Percentiles rank a stretch among this genome's conserved stretches.
These are phyloP conservation scores for Dactylella cylindrospora DNA, from an alignment of 2,329 filamentous ascomycete species.

Conservation along the genomic window DNA sequence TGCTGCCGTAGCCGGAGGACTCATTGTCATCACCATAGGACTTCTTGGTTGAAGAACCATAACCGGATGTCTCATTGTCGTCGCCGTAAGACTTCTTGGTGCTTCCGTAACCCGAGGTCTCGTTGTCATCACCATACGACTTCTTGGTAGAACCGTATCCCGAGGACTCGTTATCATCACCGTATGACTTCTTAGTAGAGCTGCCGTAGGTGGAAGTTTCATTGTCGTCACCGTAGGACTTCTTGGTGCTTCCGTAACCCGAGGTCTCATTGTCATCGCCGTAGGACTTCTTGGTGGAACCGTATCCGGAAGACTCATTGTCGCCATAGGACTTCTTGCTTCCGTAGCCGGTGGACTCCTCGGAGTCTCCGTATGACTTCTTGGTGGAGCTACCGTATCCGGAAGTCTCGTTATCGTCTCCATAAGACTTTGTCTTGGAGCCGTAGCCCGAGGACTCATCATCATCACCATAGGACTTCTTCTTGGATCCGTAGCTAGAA, in stretches of 20 bases:
- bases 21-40: constrained; percentile 26
- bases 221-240: not conserved
- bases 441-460: constrained; percentile 13
- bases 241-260: not conserved
- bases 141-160: constrained; percentile 17
- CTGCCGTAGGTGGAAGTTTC: constrained; percentile 1
- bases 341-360: constrained; percentile 13
- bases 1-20: not conserved
- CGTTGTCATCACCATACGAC: constrained; percentile 3
- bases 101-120: not conserved
- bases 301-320: constrained; percentile 3
- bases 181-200: not conserved
- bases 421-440: constrained; percentile 50
- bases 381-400: constrained; percentile 4
- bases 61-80: not conserved
- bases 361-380: constrained; percentile 2
- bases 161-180: constrained; percentile 1
- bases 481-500: constrained; percentile 1
- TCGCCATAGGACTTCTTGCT: too few relatives aligned
- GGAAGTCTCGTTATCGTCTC: not conserved
- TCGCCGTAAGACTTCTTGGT: constrained; percentile 36
- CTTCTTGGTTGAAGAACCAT: constrained; percentile 8
- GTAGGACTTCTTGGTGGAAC: constrained; percentile 42
- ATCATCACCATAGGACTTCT: constrained; percentile 1
- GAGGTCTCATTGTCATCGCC: constrained; percentile 33